Conservation (phyloP, 2,329 filamentous ascomycete species). For the Venturia asperata region DNA sequence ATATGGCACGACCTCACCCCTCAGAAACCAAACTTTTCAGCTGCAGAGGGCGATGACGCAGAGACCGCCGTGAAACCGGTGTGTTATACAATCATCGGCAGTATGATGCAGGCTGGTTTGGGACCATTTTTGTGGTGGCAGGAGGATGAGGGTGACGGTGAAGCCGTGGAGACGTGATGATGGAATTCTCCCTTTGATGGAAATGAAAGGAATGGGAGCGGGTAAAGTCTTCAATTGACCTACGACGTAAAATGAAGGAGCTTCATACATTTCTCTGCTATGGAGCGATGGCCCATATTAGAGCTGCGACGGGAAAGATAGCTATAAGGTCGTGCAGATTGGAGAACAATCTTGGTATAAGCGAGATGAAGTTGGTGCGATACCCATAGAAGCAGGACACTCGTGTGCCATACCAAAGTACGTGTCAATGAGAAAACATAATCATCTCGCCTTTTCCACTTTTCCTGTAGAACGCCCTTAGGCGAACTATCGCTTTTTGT, state of each 20-base stretch:
- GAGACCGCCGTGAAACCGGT: neutral
- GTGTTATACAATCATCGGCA: conserved; percentile 29
- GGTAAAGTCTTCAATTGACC: neutral
- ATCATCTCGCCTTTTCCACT: neutral
- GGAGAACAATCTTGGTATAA: neutral
- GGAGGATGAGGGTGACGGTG: conserved; percentile 20
- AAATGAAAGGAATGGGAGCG: neutral
- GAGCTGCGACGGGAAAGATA: too few species aligned
- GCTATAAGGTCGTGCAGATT: too few species aligned
- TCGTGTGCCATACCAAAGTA: neutral
- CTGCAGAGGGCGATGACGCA: conserved; percentile 33
- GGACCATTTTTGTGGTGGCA: conserved; percentile 44
- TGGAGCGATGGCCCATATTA: neutral
- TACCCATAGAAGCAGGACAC: neutral
- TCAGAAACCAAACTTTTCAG: conserved; percentile 61
- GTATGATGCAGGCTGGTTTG: conserved; percentile 43
- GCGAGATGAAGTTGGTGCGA: neutral
- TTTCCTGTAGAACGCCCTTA: neutral
- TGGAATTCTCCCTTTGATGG: too few species aligned
- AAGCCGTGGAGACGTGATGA: conserved; percentile 10
- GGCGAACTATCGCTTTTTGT: neutral
- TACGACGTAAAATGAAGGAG: neutral
- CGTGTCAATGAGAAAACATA: neutral
- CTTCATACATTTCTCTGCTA: neutral
- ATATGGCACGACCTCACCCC: conserved; percentile 86